Percentiles rank a stretch among this genome's conserved stretches.
phyloP scores from a whole-genome alignment of 2,329 filamentous ascomycete species.

The Phialocephala sp. region DNA sequence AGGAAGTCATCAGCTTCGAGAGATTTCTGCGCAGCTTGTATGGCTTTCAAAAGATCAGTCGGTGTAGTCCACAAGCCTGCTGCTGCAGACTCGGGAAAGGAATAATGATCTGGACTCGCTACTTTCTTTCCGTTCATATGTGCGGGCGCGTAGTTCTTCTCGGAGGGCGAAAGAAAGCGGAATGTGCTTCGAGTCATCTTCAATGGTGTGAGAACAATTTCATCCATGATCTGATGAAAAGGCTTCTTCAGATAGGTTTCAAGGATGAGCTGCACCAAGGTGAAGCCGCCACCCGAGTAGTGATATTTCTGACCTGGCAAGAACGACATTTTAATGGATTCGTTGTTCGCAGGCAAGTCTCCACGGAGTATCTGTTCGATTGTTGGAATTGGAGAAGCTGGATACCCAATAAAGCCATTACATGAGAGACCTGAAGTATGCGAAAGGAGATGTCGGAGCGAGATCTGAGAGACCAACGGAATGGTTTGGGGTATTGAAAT shows the following conservation, averaged over 20 bases:
- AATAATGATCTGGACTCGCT: constrained; percentile 7
- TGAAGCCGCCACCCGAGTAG: constrained; percentile 25
- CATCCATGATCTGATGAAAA: constrained; percentile 22
- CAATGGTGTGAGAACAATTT: constrained; percentile 19
- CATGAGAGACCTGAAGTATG: constrained; percentile 26
- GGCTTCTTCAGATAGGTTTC: constrained; percentile 14
- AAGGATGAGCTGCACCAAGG: constrained; percentile 25
- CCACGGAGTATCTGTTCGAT: constrained; percentile 20
- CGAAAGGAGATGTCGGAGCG: constrained; percentile 20
- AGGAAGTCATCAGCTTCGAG: constrained; percentile 21
- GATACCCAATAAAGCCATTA: constrained; percentile 6
- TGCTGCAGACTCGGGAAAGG: constrained; percentile 19
- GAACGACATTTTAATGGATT: constrained; percentile 1
- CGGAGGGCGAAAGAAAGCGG: neutral
- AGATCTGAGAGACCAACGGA: constrained; percentile 14
- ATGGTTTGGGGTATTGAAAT: constrained; percentile 21
- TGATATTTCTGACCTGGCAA: constrained; percentile 21
- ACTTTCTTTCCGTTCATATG: constrained; percentile 12
- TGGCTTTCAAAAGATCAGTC: constrained; percentile 20
- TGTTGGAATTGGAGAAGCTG: neutral
- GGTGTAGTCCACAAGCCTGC: constrained; percentile 28
- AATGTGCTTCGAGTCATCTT: constrained; percentile 23
- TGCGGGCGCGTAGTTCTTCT: constrained; percentile 22
- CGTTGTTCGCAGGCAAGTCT: constrained; percentile 17
- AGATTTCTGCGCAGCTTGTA: constrained; percentile 17